Conservation (phyloP, 371 early-diverging fungal genomes). For the Batkoa obscura region DNA sequence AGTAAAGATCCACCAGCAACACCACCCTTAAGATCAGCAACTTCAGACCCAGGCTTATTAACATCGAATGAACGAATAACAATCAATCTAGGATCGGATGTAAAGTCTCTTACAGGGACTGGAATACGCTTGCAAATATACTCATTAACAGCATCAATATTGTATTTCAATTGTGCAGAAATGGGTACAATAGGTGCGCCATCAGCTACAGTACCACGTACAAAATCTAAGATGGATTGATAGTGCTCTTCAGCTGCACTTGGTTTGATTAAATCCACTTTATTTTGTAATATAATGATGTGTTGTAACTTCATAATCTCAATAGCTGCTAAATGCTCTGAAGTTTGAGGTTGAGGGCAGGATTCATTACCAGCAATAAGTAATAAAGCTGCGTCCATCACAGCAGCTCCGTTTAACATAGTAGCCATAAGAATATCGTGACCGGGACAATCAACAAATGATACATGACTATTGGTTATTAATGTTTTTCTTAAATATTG, state of each 20-base stretch:
- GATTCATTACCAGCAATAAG: conserved; percentile 99
- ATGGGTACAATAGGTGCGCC: conserved; percentile 98
- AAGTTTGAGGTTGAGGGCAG: conserved; percentile 99
- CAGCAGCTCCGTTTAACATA: conserved; percentile 99
- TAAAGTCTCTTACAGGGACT: conserved; percentile 88
- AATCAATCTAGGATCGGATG: conserved; percentile 83
- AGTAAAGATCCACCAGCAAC: conserved; percentile 99
- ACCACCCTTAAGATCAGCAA: conserved; percentile 94
- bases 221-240: conserved; percentile 85
- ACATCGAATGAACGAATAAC: conserved; percentile 99
- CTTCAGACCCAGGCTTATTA: conserved; percentile 98
- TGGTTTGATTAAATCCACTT: conserved; percentile 97
- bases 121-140: conserved; percentile 98
- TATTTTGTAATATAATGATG: conserved; percentile 99
- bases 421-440: conserved; percentile 99
- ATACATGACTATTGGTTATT: conserved; percentile 58
- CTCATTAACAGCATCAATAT: conserved; percentile 98
- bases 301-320: conserved; percentile 98
- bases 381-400: conserved; percentile 99
- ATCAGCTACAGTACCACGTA: conserved; percentile 91
- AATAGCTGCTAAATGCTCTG: conserved; percentile 99
- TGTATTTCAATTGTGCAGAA: conserved; percentile 98
- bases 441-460: conserved; percentile 99
- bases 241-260: conserved; percentile 90
- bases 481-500: conserved; percentile 2